These are phyloP conservation scores for Suillus variegatus DNA, from an alignment of 768 basidiomycete genomes.

Conservation along the genomic window DNA sequence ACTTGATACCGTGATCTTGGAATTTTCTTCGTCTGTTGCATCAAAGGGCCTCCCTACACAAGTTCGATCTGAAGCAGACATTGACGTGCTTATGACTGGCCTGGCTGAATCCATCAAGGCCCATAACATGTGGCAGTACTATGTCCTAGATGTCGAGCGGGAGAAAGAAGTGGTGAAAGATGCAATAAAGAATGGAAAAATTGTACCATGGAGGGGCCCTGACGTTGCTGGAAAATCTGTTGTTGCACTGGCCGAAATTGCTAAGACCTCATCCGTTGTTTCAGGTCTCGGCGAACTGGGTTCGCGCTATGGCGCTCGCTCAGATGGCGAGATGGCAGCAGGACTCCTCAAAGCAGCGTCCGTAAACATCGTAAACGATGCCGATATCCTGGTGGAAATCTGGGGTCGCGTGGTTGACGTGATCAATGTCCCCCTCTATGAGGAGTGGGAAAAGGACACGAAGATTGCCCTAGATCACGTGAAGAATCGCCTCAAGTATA, in stretches of 20 bases:
- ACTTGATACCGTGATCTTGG: constrained; percentile 82
- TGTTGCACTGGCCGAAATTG: constrained; percentile 65
- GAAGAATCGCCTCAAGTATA: constrained; percentile 76
- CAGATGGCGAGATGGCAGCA: constrained; percentile 67
- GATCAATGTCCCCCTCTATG: constrained; percentile 86
- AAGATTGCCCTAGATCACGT: constrained; percentile 72
- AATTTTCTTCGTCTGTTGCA: constrained; percentile 70
- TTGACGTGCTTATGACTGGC: constrained; percentile 64
- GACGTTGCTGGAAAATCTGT: constrained; percentile 58
- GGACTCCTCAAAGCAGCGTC: constrained; percentile 75
- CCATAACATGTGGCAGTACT: constrained; percentile 90
- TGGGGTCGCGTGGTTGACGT: constrained; percentile 84
- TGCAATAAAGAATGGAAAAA: constrained; percentile 33
- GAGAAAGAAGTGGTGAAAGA: constrained; percentile 58
- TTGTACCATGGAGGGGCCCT: constrained; percentile 62
- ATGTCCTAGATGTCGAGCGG: constrained; percentile 73
- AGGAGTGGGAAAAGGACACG: constrained; percentile 85
- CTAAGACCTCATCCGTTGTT: constrained; percentile 56
- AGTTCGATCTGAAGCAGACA: constrained; percentile 65
- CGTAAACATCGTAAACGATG: constrained; percentile 43
- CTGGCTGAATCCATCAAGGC: constrained; percentile 61
- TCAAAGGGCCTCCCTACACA: constrained; percentile 70
- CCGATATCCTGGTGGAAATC: constrained; percentile 59
- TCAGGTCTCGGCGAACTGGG: constrained; percentile 59
- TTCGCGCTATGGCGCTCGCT: constrained; percentile 65